Evolutionary conservation across 1,284 basidiomycete genomes (phyloP).

Genomic region (Prillingera fragicola): DNA sequence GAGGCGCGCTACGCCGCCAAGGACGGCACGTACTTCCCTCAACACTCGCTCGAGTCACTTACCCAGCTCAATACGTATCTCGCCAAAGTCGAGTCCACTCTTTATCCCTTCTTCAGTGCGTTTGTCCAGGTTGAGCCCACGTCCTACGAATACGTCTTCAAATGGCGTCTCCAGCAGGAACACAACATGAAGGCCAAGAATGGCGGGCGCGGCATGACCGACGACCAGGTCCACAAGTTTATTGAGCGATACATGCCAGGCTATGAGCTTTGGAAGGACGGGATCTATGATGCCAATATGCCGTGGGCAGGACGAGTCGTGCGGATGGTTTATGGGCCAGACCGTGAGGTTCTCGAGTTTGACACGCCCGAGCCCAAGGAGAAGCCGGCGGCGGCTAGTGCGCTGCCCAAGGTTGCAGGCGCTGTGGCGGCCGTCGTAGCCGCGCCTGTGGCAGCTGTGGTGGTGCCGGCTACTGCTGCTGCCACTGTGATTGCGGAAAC

Average conservation of each 20-base stretch:
- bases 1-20: slow-evolving; percentile 35
- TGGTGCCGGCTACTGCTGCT: not conserved
- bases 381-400: not conserved
- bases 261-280: slow-evolving; percentile 26
- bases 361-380: not conserved
- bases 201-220: slow-evolving; percentile 80
- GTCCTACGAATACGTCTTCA: slow-evolving; percentile 38
- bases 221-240: slow-evolving; percentile 67
- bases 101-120: slow-evolving; percentile 29
- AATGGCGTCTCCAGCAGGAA: slow-evolving; percentile 80
- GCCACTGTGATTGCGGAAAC: too few species aligned
- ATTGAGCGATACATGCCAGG: slow-evolving; percentile 47
- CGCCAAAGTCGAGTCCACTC: slow-evolving; percentile 14
- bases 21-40: slow-evolving; percentile 23
- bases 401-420: too few species aligned
- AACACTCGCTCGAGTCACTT: slow-evolving; percentile 23
- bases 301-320: slow-evolving; percentile 32
- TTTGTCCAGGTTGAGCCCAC: slow-evolving; percentile 35
- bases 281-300: slow-evolving; percentile 15
- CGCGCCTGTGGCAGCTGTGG: not conserved
- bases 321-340: slow-evolving; percentile 28
- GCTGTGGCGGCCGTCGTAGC: not conserved
- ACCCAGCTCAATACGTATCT: slow-evolving; percentile 32
- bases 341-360: slow-evolving; percentile 33
- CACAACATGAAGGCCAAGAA: slow-evolving; percentile 75